phyloP scores from a whole-genome alignment of 2,329 filamentous ascomycete genomes.

The Cordyceps sp. region DNA sequence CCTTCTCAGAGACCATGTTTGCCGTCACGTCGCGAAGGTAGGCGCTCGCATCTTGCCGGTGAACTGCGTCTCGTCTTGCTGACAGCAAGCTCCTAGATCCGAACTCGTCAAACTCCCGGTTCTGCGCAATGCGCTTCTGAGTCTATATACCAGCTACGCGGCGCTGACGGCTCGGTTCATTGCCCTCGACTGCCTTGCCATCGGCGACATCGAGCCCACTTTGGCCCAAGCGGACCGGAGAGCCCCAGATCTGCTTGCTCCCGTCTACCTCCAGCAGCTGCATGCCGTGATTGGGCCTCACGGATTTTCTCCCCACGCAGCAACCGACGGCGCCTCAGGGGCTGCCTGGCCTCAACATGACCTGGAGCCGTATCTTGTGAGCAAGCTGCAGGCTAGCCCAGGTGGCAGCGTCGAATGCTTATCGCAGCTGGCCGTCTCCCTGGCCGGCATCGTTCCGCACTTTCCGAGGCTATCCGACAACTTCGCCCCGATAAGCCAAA shows the following conservation, averaged over 20 bases:
- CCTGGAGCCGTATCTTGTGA: constrained; percentile 19
- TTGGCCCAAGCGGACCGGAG: constrained; percentile 3
- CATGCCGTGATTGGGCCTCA: constrained; percentile 9
- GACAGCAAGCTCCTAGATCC: constrained; percentile 1
- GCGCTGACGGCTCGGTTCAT: constrained; percentile 35
- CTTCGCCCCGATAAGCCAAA: constrained; percentile 19
- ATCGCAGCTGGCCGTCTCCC: constrained; percentile 21
- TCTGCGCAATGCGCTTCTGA: constrained; percentile 4
- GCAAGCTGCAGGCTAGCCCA: constrained; percentile 22
- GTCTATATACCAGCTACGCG: constrained; percentile 25
- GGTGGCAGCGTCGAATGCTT: constrained; percentile 27
- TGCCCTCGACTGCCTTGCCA: constrained; percentile 22
- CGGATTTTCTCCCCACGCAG: constrained; percentile 4
- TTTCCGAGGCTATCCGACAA: constrained; percentile 30
- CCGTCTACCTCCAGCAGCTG: constrained; percentile 28
- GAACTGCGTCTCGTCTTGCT: neutral
- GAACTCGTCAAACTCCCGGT: constrained; percentile 1
- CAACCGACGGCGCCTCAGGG: constrained; percentile 4
- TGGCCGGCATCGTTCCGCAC: constrained; percentile 22
- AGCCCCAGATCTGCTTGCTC: constrained; percentile 10
- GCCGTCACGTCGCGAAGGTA: constrained; percentile 21
- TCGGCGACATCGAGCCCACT: constrained; percentile 6
- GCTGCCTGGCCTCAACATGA: constrained; percentile 5
- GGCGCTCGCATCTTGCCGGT: constrained; percentile 3
- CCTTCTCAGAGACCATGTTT: constrained; percentile 31